phyloP scores from a whole-genome alignment of 2,329 filamentous ascomycete species.

The Trichoderma sp. region DNA sequence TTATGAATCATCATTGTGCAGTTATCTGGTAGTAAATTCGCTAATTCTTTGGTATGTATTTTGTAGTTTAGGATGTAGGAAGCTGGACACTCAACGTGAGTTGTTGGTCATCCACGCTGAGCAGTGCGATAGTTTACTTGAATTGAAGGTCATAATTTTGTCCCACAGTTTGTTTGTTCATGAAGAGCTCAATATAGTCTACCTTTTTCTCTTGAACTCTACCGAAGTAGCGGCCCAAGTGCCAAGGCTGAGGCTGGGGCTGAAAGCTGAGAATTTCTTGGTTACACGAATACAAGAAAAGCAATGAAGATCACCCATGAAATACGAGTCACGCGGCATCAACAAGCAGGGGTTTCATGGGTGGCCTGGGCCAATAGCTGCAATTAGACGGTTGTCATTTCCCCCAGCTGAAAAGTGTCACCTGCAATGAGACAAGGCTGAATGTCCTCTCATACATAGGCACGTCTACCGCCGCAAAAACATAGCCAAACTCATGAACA shows the following conservation, averaged over 20 bases:
- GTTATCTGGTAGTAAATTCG: no score
- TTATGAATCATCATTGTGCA: no score
- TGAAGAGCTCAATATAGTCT: neutral
- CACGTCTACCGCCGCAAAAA: neutral
- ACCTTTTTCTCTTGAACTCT: neutral
- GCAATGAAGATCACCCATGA: neutral
- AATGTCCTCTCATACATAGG: neutral
- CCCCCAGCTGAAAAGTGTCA: neutral
- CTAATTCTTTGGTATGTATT: no score
- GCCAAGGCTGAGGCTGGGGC: neutral
- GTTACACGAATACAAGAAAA: neutral
- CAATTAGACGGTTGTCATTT: neutral
- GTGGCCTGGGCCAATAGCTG: neutral
- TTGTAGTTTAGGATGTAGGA: no score
- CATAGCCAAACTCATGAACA: neutral
- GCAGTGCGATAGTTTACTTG: fast-evolving
- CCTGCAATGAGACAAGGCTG: neutral
- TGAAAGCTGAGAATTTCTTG: neutral
- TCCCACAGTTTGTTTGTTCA: neutral
- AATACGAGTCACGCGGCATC: neutral
- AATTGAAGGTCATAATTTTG: no score
- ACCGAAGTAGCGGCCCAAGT: neutral
- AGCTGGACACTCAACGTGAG: no score
- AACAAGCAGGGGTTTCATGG: neutral
- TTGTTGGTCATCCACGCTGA: no score